Conservation (phyloP, 306 rosid genomes). For the Oxytropis ochrocephala region DNA sequence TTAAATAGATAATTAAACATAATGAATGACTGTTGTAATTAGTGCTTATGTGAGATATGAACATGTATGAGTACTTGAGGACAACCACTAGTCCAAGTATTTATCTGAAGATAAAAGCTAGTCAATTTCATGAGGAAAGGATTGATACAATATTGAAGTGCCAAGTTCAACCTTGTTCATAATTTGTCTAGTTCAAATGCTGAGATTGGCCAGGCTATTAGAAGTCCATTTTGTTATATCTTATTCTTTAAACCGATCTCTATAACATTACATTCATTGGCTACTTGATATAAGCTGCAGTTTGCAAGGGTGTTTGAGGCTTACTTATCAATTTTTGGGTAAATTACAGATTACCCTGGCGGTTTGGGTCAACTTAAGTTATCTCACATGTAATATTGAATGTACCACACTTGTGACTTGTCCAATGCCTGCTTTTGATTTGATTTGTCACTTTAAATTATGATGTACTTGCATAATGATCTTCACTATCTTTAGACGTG, state of each 20-base stretch:
- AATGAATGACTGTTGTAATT: conserved; percentile 6
- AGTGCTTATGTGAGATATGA: neutral
- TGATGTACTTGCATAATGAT: conserved; percentile 7
- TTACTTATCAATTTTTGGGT: neutral
- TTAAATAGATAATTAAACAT: neutral
- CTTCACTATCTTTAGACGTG: neutral
- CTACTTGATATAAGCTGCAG: conserved; percentile 1
- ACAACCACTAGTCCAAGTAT: neutral
- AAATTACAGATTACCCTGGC: neutral
- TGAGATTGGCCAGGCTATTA: neutral
- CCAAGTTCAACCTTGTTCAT: neutral
- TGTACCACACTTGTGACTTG: conserved; percentile 1
- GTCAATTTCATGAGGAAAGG: conserved; percentile 5
- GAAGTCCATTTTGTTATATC: neutral
- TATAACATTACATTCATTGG: neutral
- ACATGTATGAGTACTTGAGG: neutral
- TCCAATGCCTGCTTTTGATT: neutral
- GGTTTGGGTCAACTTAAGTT: neutral
- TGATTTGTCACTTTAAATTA: neutral
- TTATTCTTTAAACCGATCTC: neutral
- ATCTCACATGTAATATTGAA: neutral
- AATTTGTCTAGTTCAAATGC: conserved; percentile 15
- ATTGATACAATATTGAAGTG: conserved; percentile 15
- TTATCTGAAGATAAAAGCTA: neutral
- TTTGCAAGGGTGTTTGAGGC: neutral